Base-by-base conservation (phyloP, 176 grass and related monocot genomes). In the Saccharum officinarum region DNA sequence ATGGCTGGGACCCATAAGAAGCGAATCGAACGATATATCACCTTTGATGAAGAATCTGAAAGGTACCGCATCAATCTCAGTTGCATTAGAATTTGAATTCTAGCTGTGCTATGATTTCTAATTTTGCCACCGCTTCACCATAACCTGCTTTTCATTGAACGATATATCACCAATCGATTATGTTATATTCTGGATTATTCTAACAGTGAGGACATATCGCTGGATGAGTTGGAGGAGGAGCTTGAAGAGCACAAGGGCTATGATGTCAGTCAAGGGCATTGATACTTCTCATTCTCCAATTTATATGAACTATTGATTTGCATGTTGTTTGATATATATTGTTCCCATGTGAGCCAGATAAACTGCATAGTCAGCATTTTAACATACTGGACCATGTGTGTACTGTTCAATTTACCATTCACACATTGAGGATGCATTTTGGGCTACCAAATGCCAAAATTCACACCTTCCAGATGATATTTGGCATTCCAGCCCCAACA, bases 181-280 rank as follows among this genome's bases (percentile, higher is more conserved):
- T 50, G 8, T 66, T 75, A 16, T 54, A 72, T 82, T 15, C 34
- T 86, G 65, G 14, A 82, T 78, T 18, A 39, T 69, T 72, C 15
- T 76, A 54, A 67, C 79, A 94, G 92, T 73, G 84, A 94, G 67
- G 89, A 94, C 87, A 76, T 94, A 69, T 94, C 84, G n/a, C 76
- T 92, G 42, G 84, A 87, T 87, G 89, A 65, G 37, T 57, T 94
- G 60, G 84, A 94, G 20, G 81, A 92, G 83, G 92, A 94, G 39
- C 87, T 94, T 42, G 88, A 94, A 65, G 92, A 86, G 75, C 87
- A 91, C 64, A 91, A 89, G 72, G 72, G 89, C 82, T 91, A 92
- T 54, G 86, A 94, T 83, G 92, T 94, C 87, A 87, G 89, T 85
- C 75, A 78, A 52, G 25, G 69, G 39, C 47, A 60, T 40, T 26